Base-by-base conservation (phyloP, 2,329 filamentous ascomycete species). In the Mycosphaerella sp. region DNA sequence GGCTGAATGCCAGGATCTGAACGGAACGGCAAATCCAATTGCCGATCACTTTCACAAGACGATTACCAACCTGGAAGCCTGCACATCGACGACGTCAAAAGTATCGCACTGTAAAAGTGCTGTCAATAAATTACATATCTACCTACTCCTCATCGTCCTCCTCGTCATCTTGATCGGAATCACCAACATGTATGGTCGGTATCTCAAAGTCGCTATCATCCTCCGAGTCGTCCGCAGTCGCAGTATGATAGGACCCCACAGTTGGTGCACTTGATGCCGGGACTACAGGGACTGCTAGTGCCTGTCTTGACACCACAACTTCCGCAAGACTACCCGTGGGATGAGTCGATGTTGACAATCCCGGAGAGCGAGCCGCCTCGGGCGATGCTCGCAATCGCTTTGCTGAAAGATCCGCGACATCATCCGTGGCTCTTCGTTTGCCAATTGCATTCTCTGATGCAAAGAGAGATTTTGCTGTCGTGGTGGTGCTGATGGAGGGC, bases 141-240 rank as follows among this genome's bases (percentile, higher is more conserved):
- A 36, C 26, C 42, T 44, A 36, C 26, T 50, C 39, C 31, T 51
- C 48, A 1, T 45, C 48, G n/a, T 51, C 48, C 6, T 51, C 48
- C 21, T 49, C 39, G 17, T 51, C 48, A 3, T 51, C 48, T 14
- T 51, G 40, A 1, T 45, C 41, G 12, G 48, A 44, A n/a, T 51
- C 48, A 8, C 41, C 48, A 2, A 34, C 38, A 41, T 51, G 48
- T 17, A 51, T 51, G n/a, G 45, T 58, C 6, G 70, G 70, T 51
- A 72, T 66, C 41, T 69, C 69, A 51, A 70, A 67, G 36, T 71
- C 68, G 48, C 68, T 67, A 7, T 64, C 67, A 56, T 69, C 67
- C 41, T 53, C 48, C 21, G 48, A 51, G 17, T 45, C 41, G 17
- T 50, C 32, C 38, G 56, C 50, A 9, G 57, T 53, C 42, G 45